Base-by-base conservation (phyloP, 2,329 filamentous ascomycete species). In the Scedosporium dehoogii region DNA sequence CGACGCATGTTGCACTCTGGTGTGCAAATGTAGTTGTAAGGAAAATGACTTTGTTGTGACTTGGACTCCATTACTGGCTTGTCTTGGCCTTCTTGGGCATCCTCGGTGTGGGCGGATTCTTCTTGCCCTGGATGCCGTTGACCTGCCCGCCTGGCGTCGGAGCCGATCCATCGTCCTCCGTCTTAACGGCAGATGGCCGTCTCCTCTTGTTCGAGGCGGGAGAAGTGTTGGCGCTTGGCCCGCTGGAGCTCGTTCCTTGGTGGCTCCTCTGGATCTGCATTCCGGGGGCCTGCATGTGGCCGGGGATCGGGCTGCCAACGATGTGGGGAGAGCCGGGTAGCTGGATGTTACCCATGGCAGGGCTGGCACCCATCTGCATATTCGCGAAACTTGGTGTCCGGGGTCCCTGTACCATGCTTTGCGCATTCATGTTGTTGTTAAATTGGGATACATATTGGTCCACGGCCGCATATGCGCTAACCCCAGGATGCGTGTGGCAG, bases 181-280 rank as follows among this genome's bases (percentile, higher is more conserved):
- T 71, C 73, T 85, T 85, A 21, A 85, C 81, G 3, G 78, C 79
- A 0, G 82, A 85, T 0, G 82, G 80, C 33, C 83, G 76, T 67
- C 83, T 74, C 61, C 83, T 76, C 73, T 86, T 86, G 66, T 84
- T 85, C 41, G 81, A 83, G 25, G 81, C 79, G 46, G 84, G 84
- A 38, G 83, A 86, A 4, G 86, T 88, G 73, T 87, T 88, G 63
- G 85, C 85, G 69, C 85, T 88, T 6, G 85, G 84, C 1, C 84
- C 85, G 70, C 83, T 85, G 9, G 85, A 87, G 70, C 77, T 84
- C 38, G 85, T 86, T 46, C 85, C 86, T 70, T 88, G 86, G 70
- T 88, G 85, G 70, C 85, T 88, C 66, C 84, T 83, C 70, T 88
- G 85, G 64, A 85, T 75, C 70, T 85, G 83, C 85, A 88, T 88